A percentile compares a stretch with the other conserved stretches of the same genome.
These are phyloP conservation scores for Pseudozyma sp. DNA, from an alignment of 1,284 basidiomycete species.

Conservation along the genomic window DNA sequence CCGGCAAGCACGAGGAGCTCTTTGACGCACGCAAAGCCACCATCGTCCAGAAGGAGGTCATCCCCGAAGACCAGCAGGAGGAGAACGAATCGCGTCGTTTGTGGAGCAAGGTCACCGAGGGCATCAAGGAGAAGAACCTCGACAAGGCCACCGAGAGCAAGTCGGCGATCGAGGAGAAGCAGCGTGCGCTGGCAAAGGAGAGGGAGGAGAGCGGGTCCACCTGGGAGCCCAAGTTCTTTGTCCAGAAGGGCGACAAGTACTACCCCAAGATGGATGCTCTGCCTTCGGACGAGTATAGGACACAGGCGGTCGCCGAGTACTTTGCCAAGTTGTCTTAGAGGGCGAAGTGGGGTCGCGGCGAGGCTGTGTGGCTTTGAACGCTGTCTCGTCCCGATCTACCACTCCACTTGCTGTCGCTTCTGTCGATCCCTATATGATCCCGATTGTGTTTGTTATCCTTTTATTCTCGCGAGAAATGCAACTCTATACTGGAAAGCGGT, in stretches of 20 bases:
- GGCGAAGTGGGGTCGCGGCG: neutral
- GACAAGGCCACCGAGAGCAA: conserved; percentile 92
- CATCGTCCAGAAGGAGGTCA: conserved; percentile 83
- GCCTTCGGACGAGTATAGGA: conserved; percentile 44
- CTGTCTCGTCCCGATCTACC: neutral
- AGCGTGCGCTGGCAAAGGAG: conserved; percentile 82
- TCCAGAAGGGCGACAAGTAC: conserved; percentile 72
- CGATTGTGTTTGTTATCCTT: too few relatives aligned
- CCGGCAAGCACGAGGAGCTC: conserved; percentile 78
- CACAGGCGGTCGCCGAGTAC: conserved; percentile 48
- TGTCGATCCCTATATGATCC: too few relatives aligned
- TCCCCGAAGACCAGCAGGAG: conserved; percentile 88
- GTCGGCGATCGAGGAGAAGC: conserved; percentile 88
- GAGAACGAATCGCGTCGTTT: conserved; percentile 83
- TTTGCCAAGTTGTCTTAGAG: conserved; percentile 35
- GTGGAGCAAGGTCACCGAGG: conserved; percentile 86
- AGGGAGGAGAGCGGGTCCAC: conserved; percentile 80
- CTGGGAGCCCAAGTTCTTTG: conserved; percentile 84
- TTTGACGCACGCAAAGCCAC: conserved; percentile 84
- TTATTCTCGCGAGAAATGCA: too few relatives aligned
- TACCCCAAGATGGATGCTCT: conserved; percentile 60
- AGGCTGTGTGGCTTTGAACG: neutral
- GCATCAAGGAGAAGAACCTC: conserved; percentile 89
- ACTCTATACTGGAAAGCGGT: too few relatives aligned
- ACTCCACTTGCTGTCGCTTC: too few relatives aligned